Percentiles rank a stretch among this genome's conserved stretches.
These are phyloP conservation scores for Hymenoscyphus repandus DNA, from an alignment of 2,329 filamentous ascomycete genomes.

Conservation along the genomic window DNA sequence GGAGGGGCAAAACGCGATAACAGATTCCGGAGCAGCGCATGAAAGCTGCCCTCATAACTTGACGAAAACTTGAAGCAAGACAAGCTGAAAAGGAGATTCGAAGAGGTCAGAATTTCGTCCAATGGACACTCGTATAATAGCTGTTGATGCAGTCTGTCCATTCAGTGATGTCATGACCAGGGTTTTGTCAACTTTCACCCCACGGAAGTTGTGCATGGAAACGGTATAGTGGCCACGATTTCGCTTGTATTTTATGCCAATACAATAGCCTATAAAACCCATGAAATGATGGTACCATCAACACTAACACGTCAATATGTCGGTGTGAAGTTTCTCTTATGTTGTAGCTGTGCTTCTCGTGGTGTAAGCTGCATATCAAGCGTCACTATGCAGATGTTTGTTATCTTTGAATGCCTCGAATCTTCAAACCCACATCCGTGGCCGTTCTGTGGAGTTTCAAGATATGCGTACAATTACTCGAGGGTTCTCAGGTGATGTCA, in stretches of 20 bases:
- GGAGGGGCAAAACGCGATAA: constrained; percentile 14
- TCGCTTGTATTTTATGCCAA: background rate
- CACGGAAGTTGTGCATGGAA: too few relatives aligned
- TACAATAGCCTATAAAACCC: too few relatives aligned
- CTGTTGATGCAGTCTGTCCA: too few relatives aligned
- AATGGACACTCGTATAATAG: too few relatives aligned
- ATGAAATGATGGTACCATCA: too few relatives aligned
- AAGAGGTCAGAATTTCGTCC: too few relatives aligned
- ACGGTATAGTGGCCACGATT: too few relatives aligned
- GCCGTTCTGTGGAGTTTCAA: background rate
- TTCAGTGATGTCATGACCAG: too few relatives aligned
- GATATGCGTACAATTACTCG: constrained; percentile 1
- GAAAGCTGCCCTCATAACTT: too few relatives aligned
- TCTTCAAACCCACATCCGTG: background rate
- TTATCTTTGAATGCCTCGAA: constrained; percentile 8
- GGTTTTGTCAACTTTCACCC: too few relatives aligned
- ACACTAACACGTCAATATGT: constrained; percentile 27
- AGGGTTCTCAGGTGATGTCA: constrained; percentile 21
- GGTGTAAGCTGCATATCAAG: constrained; percentile 6
- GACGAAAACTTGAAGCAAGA: too few relatives aligned
- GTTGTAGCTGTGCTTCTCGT: background rate
- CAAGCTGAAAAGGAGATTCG: too few relatives aligned
- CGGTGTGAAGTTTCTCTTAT: constrained; percentile 30
- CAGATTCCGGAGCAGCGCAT: background rate
- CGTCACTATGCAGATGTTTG: constrained; percentile 11